Base-by-base conservation (phyloP, 2,329 filamentous ascomycete species). In the Penicillium sp. region DNA sequence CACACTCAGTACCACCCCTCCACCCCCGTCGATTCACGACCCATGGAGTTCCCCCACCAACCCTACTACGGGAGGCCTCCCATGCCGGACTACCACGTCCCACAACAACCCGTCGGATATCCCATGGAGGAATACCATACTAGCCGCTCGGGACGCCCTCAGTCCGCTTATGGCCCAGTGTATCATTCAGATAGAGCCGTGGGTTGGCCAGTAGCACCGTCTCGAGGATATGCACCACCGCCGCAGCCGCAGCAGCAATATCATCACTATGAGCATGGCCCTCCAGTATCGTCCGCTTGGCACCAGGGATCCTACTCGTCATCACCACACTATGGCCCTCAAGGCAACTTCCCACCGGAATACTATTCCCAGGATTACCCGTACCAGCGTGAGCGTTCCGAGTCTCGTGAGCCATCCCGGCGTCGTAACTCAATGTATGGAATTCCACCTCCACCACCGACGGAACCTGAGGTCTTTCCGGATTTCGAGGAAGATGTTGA, bases 281-380 rank as follows among this genome's bases (percentile, higher is more conserved):
- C 73, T 13, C 74, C 69, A 10, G 69, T 74, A 21, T 67, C 70
- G 1, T 75, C 74, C 5, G 74, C 73, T 37, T 77, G 73, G 52
- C 61, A 70, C 52, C 67, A 70, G 54, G 50, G 64, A 6, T 63
- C 64, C 19, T 76, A 73, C 55, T 58, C 69, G 8, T 65, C 68
- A 7, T 69, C 74, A 3, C 69, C 71, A 26, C 26, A 26, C 1
- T 76, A 74, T 33, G 70, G 65, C 21, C 61, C 60, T 21, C 58
- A 65, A 21, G 63, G 68, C 29, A 70, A 68, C 57, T 74, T 67
- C 58, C 61, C 64, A 46, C 66, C 64, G 27, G 72, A 72, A 14
- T 69, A 66, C 27, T 33, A 58, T 19, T 59, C 68, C 2, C 65
- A 67, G 55, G 73, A 75, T 10, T 10, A n/a, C 9, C 26, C 46